Conservation (phyloP, 768 basidiomycete genomes). For the Cystobasidium ongulense region DNA sequence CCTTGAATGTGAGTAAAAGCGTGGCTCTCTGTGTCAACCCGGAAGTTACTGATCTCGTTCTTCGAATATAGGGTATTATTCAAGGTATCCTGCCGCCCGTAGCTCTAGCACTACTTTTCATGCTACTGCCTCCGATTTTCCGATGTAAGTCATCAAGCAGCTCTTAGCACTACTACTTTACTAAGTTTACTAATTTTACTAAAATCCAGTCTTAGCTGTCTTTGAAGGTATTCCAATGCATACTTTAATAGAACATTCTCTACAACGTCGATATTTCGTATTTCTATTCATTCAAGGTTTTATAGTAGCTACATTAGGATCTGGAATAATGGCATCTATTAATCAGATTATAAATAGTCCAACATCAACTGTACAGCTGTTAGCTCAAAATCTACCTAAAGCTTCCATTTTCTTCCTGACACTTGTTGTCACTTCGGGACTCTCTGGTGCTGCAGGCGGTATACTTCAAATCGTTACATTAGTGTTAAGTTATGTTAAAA, state of each 20-base stretch:
- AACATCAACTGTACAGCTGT: slow-evolving; percentile 58
- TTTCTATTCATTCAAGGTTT: slow-evolving; percentile 90
- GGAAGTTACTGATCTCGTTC: too few relatives aligned
- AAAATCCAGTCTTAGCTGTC: slow-evolving; percentile 53
- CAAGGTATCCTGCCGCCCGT: slow-evolving; percentile 82
- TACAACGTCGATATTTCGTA: slow-evolving; percentile 81
- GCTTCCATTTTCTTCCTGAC: slow-evolving; percentile 88
- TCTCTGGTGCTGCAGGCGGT: slow-evolving; percentile 47
- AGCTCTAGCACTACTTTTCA: slow-evolving; percentile 81
- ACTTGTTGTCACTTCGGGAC: slow-evolving; percentile 42
- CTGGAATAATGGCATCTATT: slow-evolving; percentile 70
- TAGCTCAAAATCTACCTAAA: slow-evolving; percentile 70
- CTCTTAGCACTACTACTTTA: not conserved
- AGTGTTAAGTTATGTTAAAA: slow-evolving; percentile 78
- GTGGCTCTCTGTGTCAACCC: not conserved
- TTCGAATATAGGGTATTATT: slow-evolving; percentile 82
- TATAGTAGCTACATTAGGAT: slow-evolving; percentile 56
- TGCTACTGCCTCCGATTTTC: slow-evolving; percentile 68
- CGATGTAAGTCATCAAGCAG: not conserved
- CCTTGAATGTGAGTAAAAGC: not conserved
- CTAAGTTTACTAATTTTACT: not conserved
- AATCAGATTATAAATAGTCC: slow-evolving; percentile 56
- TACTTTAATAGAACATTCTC: slow-evolving; percentile 71
- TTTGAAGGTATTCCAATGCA: slow-evolving; percentile 89
- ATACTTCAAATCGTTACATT: slow-evolving; percentile 66